Evolutionary conservation across 768 basidiomycete species (phyloP).

Genomic region (Strobilomyces dryophilus): DNA sequence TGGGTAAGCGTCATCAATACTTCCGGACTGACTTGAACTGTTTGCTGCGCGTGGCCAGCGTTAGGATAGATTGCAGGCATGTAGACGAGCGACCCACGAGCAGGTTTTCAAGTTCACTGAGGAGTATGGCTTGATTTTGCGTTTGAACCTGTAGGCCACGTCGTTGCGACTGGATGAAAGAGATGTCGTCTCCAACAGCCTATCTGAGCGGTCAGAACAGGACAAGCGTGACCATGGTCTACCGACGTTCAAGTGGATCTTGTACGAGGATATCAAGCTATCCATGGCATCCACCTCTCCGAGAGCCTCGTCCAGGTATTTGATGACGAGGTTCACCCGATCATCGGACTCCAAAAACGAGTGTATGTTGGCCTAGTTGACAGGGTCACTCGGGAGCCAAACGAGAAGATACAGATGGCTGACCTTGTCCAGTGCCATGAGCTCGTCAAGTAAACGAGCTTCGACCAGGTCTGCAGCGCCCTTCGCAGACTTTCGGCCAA

Average conservation of each 20-base stretch:
- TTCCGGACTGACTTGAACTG: slow-evolving; percentile 85
- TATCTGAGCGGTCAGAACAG: slow-evolving; percentile 32
- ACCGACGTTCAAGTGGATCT: slow-evolving; percentile 91
- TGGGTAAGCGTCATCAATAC: slow-evolving; percentile 76
- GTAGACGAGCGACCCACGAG: slow-evolving; percentile 46
- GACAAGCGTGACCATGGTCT: not conserved
- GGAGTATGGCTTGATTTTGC: slow-evolving; percentile 85
- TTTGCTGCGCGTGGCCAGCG: slow-evolving; percentile 54
- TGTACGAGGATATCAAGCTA: slow-evolving; percentile 84
- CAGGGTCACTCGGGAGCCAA: not conserved
- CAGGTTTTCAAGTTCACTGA: slow-evolving; percentile 83
- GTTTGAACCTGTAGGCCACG: slow-evolving; percentile 96
- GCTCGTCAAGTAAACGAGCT: slow-evolving; percentile 80
- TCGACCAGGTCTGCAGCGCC: slow-evolving; percentile 91
- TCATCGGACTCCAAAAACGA: slow-evolving; percentile 97
- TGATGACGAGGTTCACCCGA: slow-evolving; percentile 78
- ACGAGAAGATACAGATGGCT: slow-evolving; percentile 6
- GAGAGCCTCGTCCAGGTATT: slow-evolving; percentile 85
- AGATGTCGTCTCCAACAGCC: slow-evolving; percentile 95
- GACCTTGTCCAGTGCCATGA: slow-evolving; percentile 92
- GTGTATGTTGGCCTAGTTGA: slow-evolving; percentile 79
- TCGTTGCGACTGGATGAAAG: slow-evolving; percentile 93
- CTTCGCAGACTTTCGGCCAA: slow-evolving; percentile 57
- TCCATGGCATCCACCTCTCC: slow-evolving; percentile 89
- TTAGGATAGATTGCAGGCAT: not conserved